Evolutionary conservation across 208 protist species (phyloP), one percentile per base, ranked within the genome.

Genomic region (Porcisia hertigi): DNA sequence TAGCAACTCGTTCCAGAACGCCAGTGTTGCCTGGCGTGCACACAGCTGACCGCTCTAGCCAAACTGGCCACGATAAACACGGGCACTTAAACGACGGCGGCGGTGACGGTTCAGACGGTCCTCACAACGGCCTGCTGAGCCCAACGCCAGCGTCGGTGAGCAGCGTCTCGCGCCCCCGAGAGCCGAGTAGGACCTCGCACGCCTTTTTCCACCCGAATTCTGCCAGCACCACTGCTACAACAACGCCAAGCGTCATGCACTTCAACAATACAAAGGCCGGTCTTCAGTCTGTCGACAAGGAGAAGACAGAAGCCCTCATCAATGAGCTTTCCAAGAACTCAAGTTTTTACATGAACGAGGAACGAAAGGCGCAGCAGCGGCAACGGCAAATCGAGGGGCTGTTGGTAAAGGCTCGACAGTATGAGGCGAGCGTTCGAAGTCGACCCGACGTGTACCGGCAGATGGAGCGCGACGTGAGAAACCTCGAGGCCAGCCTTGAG

Each of bases 211-310:
- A 49, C 12, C 5, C 49, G 16, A 47, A n/a, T 45, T 11, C 65
- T 4, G 5, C 30, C 23, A 39, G 49, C 18, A 47, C 36, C 30
- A 20, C 25, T 58, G 14, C 3, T 18, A 45, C 53, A 18, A 20
- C n/a, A 9, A 9, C 2, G 69, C 69, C 76, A 12, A 64, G 55
- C 5, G 73, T 88, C 4, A 65, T 80, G 16, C 49, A 69, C 34
- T 91, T 90, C 55, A 86, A 96, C 81, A 92, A 86, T 75, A 89
- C 76, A n/a, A 96, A 96, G 71, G 88, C 90, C 0, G 90, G 92
- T 23, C 74, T 96, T 64, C 78, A 88, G 49, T 57, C 67, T 2
- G 90, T 92, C 0, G 89, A 96, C 79, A 90, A 89, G 69, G 62
- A 41, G 14, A 83, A 84, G 70, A 86, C 77, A 5, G 86, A 90